These are phyloP conservation scores for Athelia psychrophila DNA, from an alignment of 1,284 basidiomycete species.

Conservation along the genomic window DNA sequence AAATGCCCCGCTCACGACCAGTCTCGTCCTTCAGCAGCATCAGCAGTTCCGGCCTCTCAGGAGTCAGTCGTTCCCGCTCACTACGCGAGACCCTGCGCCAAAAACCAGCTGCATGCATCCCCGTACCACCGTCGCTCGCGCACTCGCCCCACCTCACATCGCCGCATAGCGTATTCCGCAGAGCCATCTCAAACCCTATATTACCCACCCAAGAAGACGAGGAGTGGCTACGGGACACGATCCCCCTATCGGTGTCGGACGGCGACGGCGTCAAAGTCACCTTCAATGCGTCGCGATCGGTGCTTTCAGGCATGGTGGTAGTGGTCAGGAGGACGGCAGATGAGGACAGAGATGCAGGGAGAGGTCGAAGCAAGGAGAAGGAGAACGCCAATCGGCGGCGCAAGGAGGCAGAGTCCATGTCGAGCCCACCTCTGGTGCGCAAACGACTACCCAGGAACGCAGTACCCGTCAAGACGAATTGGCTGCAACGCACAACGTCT, in stretches of 20 bases:
- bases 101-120: conserved; percentile 29
- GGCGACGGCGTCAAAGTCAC: conserved; percentile 2
- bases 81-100: conserved; percentile 8
- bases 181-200: conserved; percentile 25
- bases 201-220: conserved; percentile 49
- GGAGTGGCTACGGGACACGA: conserved; percentile 59
- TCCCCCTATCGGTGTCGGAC: conserved; percentile 34
- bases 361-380: neutral
- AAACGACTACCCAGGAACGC: neutral
- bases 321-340: conserved; percentile 5
- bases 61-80: neutral
- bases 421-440: neutral
- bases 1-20: neutral
- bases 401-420: neutral
- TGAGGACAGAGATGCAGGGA: neutral
- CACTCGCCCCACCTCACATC: conserved; percentile 51
- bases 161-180: conserved; percentile 45
- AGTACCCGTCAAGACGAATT: neutral
- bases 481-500: neutral
- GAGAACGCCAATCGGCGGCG: neutral
- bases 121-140: conserved; percentile 55
- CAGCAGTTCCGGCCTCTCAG: neutral
- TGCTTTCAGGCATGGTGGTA: conserved; percentile 2
- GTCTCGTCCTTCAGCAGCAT: neutral
- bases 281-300: conserved; percentile 3